Base-by-base conservation (phyloP, 192 early-diverging fungal species). In the Backusella macrospora region DNA sequence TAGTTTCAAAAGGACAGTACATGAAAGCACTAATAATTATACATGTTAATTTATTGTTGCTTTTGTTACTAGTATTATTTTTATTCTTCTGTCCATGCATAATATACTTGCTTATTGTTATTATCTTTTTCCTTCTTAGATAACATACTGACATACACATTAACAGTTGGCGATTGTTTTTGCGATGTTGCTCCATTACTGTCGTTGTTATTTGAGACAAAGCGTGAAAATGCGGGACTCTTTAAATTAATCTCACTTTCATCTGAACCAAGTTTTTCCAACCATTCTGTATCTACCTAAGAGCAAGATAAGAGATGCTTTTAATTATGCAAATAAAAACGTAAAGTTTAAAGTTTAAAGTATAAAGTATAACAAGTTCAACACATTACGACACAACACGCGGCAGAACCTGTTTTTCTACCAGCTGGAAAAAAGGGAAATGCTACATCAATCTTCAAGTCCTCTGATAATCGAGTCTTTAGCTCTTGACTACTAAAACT, bases 351-450 rank as follows among this genome's bases (percentile, higher is more conserved):
- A 34, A 34, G 29, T 34, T 1, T 34, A 34, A 34, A 34, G 29
- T 34, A 34, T 34, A 34, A 34, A 34, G 29, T 34, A 34, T 34
- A 34, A 34, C 29, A 34, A 34, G 29, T 34, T 34, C 29, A 34
- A 34, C 29, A 34, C 29, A 34, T 14, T 86, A 86, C 87, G 73
- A 89, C 83, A 66, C 86, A 86, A 71, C 87, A 89, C 0, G 84
- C 86, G 13, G 81, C 83, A 23, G 80, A 75, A 9, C 86, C 84
- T 13, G 78, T 70, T 16, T 81, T 48, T 14, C 81, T 76, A 59
- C 83, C 84, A 16, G 80, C 81, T 6, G 85, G 79, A 47, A 86
- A 87, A 49, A 81, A 83, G 7, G 87, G 86, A 78, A 89, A 89
- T 0, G 86, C 87, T 21, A 87, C 77, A 65, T 87, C 80, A 2